A percentile compares a stretch with the other conserved stretches of the same genome.
These are phyloP conservation scores for Cryptococcus neoformans DNA, from an alignment of 1,284 basidiomycete species.

Conservation along the genomic window DNA sequence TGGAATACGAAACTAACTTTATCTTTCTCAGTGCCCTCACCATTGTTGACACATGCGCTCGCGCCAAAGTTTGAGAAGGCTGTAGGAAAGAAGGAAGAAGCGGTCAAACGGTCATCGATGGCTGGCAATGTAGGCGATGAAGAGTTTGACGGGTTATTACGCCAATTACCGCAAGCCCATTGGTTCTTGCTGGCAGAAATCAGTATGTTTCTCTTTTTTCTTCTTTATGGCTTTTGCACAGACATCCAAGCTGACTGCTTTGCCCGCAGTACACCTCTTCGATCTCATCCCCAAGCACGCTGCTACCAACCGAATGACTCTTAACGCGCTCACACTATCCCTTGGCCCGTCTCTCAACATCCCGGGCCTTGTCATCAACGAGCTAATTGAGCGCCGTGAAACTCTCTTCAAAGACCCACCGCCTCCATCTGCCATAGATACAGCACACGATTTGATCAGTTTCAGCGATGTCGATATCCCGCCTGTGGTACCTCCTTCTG, in stretches of 20 bases:
- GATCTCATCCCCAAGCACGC: slow-evolving; percentile 39
- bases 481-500: slow-evolving; percentile 3
- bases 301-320: slow-evolving; percentile 43
- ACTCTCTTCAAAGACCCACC: slow-evolving; percentile 35
- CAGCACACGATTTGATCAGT: slow-evolving; percentile 29
- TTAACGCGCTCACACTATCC: slow-evolving; percentile 42
- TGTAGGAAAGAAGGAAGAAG: slow-evolving; percentile 9
- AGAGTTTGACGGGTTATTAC: slow-evolving; percentile 26
- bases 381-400: slow-evolving; percentile 30
- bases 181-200: slow-evolving; percentile 50
- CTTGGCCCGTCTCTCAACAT: slow-evolving; percentile 44
- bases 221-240: background rate
- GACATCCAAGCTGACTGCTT: background rate
- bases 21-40: slow-evolving; percentile 65
- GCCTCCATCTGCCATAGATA: slow-evolving; percentile 12
- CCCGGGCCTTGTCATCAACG: slow-evolving; percentile 30
- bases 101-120: background rate
- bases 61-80: slow-evolving; percentile 64
- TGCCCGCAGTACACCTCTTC: slow-evolving; percentile 30
- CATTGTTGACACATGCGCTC: slow-evolving; percentile 68
- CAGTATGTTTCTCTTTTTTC: slow-evolving; percentile 14
- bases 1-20: background rate
- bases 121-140: slow-evolving; percentile 10
- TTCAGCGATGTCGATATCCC: slow-evolving; percentile 31
- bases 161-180: slow-evolving; percentile 37